Evolutionary conservation across 805 yeast genomes (phyloP), one percentile per base, ranked within the genome.

Genomic region (Myxozyma udenii): DNA sequence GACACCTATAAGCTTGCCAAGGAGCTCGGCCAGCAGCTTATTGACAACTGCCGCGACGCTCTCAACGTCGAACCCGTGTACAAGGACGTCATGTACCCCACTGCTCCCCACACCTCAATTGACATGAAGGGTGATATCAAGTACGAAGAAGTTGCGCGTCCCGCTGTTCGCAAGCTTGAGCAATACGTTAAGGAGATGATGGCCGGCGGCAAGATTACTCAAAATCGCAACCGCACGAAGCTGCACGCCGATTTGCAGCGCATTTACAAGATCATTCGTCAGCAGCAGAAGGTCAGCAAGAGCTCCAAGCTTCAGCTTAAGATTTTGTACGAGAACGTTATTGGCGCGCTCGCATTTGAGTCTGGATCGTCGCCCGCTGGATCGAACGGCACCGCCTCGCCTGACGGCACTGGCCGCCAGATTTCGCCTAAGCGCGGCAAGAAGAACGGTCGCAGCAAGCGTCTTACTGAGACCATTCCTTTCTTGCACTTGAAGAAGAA

Each of bases 141-240:
- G 53, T 93, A 88, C 72, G 76, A 81, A 55, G 98, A 93, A 75
- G 84, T 78, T 57, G 83, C 87, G 68, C 86, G 95, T 72, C 87
- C 90, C 44, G 80, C 91, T 56, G 95, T 90, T 58, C 84, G 97
- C 73, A 93, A 93, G 70, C 79, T 93, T 59, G 96, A 93, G 74
- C 91, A 90, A 69, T 93, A 93, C 69, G 97, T 93, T 61, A 79
- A 82, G 67, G 95, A 87, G 71, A 90, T 93, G 97, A 95, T 98
- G 48, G 83, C 80, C 66, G 98, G 98, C 73, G 90, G 95, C 63
- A 82, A 81, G 61, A 72, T 87, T 66, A 87, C 97, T 53, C 69
- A 72, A 41, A 84, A 86, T 66, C 65, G 67, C 24, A 55, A 53
- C 35, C 63, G 64, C 45, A 83, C 87, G 65, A 83, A 86, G 68